These are phyloP conservation scores for Flaveria robusta DNA, from an alignment of 129 eudicot genomes.

Conservation along the genomic window DNA sequence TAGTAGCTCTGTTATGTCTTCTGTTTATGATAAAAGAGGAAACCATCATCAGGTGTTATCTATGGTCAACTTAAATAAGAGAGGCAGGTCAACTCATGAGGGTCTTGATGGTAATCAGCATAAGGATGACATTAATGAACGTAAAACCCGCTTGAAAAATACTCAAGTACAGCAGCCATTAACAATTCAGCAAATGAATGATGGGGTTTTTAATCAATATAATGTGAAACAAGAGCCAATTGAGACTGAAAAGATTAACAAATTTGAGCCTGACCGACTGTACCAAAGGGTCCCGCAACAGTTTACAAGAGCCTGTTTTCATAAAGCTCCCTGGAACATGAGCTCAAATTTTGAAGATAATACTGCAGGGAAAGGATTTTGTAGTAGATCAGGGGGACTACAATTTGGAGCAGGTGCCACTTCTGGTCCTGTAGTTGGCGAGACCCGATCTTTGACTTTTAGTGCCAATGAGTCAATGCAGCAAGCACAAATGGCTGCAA, in stretches of 20 bases:
- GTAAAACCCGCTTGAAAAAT: conserved; percentile 60
- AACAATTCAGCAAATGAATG: conserved; percentile 56
- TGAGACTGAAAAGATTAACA: conserved; percentile 50
- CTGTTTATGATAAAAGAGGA: conserved; percentile 60
- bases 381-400: conserved; percentile 62
- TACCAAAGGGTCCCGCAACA: conserved; percentile 57
- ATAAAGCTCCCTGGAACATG: conserved; percentile 51
- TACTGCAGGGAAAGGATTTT: conserved; percentile 55
- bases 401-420: conserved; percentile 57
- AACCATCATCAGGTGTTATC: conserved; percentile 51
- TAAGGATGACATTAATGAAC: conserved; percentile 46
- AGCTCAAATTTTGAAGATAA: conserved; percentile 49
- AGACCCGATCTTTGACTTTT: conserved; percentile 46
- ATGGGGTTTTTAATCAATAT: conserved; percentile 47
- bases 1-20: conserved; percentile 35
- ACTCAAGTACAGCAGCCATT: conserved; percentile 58
- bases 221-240: conserved; percentile 53
- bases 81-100: conserved; percentile 43
- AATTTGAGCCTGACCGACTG: conserved; percentile 36
- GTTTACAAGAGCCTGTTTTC: conserved; percentile 47
- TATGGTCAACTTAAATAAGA: conserved; percentile 43
- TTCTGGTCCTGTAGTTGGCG: conserved; percentile 36
- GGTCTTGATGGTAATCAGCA: conserved; percentile 47
- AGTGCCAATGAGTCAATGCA: conserved; percentile 68
- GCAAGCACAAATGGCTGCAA: conserved; percentile 56